These are phyloP conservation scores for Niebla homalea DNA, from an alignment of 495 filamentous ascomycete species.

Conservation along the genomic window DNA sequence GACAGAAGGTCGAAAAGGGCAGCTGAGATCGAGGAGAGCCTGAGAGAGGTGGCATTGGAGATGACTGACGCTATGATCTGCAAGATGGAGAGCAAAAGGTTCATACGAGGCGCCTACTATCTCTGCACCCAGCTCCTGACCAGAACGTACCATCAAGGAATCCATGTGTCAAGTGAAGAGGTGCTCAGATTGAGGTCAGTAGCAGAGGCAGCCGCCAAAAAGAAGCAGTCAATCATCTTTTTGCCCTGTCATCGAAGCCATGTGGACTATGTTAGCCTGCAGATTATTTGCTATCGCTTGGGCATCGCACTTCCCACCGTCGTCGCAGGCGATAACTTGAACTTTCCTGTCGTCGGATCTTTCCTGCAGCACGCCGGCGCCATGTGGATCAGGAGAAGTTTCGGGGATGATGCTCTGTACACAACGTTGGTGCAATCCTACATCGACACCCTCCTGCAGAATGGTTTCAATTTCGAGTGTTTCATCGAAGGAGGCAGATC, in stretches of 20 bases:
- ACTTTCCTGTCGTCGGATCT: constrained; percentile 76
- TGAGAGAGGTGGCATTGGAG: constrained; percentile 64
- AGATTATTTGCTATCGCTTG: constrained; percentile 86
- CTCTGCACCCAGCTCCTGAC: constrained; percentile 75
- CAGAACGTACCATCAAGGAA: constrained; percentile 87
- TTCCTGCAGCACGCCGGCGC: constrained; percentile 93
- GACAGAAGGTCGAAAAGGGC: constrained; percentile 38
- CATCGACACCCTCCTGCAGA: constrained; percentile 80
- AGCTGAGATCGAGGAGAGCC: constrained; percentile 46
- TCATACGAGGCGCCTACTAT: constrained; percentile 89
- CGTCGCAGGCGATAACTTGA: constrained; percentile 90
- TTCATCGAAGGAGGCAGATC: constrained; percentile 93
- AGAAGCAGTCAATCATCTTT: constrained; percentile 93
- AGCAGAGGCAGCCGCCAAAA: constrained; percentile 64
- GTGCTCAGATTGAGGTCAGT: constrained; percentile 68
- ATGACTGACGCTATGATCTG: constrained; percentile 94
- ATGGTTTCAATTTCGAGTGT: constrained; percentile 89
- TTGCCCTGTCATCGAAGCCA: constrained; percentile 88
- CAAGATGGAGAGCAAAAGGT: constrained; percentile 92
- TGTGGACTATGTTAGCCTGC: constrained; percentile 87
- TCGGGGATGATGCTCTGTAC: constrained; percentile 85
- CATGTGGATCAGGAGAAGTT: constrained; percentile 90
- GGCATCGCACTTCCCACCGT: constrained; percentile 84
- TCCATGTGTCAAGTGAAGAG: constrained; percentile 91
- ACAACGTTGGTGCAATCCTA: constrained; percentile 85